Conservation (phyloP, 768 basidiomycete species). For the Cystobasidium tubakii region DNA sequence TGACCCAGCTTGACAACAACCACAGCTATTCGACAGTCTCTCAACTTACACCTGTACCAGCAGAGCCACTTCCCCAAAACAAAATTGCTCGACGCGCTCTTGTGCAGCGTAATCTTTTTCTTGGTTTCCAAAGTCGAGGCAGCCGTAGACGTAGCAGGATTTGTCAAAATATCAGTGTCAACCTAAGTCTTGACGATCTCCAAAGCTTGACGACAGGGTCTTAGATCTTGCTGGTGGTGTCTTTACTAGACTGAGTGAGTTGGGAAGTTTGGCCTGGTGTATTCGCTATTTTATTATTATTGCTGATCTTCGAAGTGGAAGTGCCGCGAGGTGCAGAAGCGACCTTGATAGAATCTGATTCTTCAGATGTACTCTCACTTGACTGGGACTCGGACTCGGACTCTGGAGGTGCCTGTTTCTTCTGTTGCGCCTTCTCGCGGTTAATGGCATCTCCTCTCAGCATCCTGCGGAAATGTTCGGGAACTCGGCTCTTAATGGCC, state of each 20-base stretch:
- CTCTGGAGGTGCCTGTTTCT: neutral
- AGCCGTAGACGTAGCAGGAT: neutral
- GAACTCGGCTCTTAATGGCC: neutral
- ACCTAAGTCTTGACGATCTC: no score
- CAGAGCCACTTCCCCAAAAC: neutral
- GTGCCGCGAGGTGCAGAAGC: neutral
- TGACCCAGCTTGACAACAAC: neutral
- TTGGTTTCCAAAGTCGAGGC: neutral
- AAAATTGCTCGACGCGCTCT: neutral
- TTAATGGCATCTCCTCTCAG: neutral
- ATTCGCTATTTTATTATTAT: neutral
- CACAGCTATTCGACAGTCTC: neutral
- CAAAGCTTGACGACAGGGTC: neutral
- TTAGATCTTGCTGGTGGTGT: neutral
- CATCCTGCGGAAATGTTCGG: neutral
- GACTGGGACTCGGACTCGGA: neutral
- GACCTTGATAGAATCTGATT: neutral
- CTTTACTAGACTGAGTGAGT: neutral
- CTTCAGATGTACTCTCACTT: neutral
- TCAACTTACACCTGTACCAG: neutral
- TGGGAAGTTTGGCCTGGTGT: conserved; percentile 6
- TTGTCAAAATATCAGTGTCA: neutral
- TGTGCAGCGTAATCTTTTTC: conserved; percentile 9
- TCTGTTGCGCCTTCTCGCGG: no score
- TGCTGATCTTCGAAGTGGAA: neutral